Conservation (phyloP, 2,329 filamentous ascomycete species). For the Aureobasidium sp. region DNA sequence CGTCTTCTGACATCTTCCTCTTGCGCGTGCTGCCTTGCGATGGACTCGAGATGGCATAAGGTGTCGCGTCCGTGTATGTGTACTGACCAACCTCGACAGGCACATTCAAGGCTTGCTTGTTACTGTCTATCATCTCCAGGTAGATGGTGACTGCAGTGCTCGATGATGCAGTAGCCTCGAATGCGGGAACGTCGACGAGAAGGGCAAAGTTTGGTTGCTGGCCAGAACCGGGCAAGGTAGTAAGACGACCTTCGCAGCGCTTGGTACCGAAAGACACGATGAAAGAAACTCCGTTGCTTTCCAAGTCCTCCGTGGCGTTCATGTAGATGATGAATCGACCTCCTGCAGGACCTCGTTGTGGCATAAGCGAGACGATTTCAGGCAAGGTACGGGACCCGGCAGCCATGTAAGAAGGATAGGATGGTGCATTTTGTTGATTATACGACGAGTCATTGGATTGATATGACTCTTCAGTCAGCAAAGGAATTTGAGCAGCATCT, state of each 20-base stretch:
- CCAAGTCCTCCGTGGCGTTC: conserved; percentile 65
- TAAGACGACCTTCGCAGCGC: conserved; percentile 60
- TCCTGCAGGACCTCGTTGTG: conserved; percentile 60
- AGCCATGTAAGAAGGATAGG: conserved; percentile 60
- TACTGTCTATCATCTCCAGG: conserved; percentile 50
- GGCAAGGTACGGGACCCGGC: conserved; percentile 53
- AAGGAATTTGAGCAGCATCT: conserved; percentile 37
- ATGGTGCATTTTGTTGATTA: conserved; percentile 50
- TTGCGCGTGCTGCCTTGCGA: conserved; percentile 43
- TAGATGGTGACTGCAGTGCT: conserved; percentile 52
- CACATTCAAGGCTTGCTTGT: conserved; percentile 32
- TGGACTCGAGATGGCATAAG: conserved; percentile 30
- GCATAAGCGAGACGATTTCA: conserved; percentile 63
- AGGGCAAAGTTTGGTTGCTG: conserved; percentile 64
- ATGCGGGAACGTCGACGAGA: conserved; percentile 63
- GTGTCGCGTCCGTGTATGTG: conserved; percentile 47
- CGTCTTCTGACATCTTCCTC: conserved; percentile 46
- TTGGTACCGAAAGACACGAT: conserved; percentile 73
- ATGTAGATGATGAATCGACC: conserved; percentile 69
- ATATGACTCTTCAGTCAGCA: conserved; percentile 38
- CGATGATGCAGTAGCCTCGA: conserved; percentile 49
- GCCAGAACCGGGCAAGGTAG: conserved; percentile 52
- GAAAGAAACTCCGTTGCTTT: conserved; percentile 47
- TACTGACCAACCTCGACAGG: conserved; percentile 53
- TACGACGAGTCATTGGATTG: conserved; percentile 44